Conservation (phyloP, 2,329 filamentous ascomycete species). For the Colletotrichum tabaci region DNA sequence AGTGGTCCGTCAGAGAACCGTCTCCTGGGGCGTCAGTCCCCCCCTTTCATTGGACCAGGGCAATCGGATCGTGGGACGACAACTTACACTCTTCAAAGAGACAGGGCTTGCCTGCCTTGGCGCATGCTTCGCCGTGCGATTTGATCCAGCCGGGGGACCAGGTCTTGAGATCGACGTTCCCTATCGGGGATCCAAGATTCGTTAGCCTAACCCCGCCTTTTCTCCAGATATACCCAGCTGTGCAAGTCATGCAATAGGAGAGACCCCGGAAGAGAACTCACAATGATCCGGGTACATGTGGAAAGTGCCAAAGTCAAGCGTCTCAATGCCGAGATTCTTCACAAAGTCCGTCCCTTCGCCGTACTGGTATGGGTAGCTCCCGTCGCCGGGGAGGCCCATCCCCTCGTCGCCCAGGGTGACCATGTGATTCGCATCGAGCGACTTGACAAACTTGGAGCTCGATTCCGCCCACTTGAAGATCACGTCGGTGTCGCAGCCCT, state of each 20-base stretch:
- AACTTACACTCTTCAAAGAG: conserved; percentile 30
- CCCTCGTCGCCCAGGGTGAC: conserved; percentile 74
- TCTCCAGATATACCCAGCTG: not conserved
- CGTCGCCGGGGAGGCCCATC: conserved; percentile 59
- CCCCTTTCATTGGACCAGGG: not conserved
- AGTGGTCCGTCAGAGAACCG: conserved; percentile 21
- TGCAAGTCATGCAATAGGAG: too few species aligned
- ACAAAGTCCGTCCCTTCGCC: conserved; percentile 64
- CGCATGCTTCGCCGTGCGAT: conserved; percentile 21
- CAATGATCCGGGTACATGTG: conserved; percentile 27
- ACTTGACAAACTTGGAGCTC: conserved; percentile 74
- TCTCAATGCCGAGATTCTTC: conserved; percentile 63
- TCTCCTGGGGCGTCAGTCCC: conserved; percentile 15
- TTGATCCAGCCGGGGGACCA: conserved; percentile 22
- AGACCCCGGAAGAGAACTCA: not conserved
- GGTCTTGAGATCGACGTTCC: conserved; percentile 7
- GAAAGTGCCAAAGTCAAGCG: conserved; percentile 57
- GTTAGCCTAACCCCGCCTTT: not conserved
- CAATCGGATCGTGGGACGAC: not conserved
- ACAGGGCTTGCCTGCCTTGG: conserved; percentile 25
- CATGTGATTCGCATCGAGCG: conserved; percentile 72
- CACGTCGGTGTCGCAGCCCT: conserved; percentile 57
- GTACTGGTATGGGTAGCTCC: conserved; percentile 62
- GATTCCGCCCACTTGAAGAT: conserved; percentile 71
- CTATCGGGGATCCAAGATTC: not conserved